These are phyloP conservation scores for Scalesia atractyloides DNA, from an alignment of 129 eudicot species.

Conservation along the genomic window DNA sequence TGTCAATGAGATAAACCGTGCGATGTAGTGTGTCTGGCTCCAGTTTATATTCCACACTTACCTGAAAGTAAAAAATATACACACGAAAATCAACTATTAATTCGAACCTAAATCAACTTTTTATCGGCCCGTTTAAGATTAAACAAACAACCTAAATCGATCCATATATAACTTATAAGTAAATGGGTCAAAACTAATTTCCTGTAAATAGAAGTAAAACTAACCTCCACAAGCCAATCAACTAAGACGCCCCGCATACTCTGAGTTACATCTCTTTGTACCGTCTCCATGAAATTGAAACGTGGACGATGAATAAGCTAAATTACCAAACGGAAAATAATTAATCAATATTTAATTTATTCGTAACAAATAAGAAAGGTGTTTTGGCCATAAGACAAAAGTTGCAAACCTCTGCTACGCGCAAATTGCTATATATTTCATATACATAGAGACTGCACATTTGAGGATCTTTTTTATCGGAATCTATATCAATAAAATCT, in stretches of 20 bases:
- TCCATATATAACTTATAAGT: not conserved
- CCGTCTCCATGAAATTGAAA: conserved; percentile 55
- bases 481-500: conserved; percentile 54
- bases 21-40: conserved; percentile 73
- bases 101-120: not conserved
- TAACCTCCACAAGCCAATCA: conserved; percentile 93
- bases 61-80: conserved; percentile 39
- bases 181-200: conserved; percentile 5
- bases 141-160: not conserved
- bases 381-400: conserved; percentile 1
- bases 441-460: conserved; percentile 65
- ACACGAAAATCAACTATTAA: conserved; percentile 6
- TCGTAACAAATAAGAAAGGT: conserved; percentile 15
- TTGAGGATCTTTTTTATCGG: conserved; percentile 59
- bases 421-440: conserved; percentile 63
- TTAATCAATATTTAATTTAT: conserved; percentile 6
- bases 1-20: conserved; percentile 64
- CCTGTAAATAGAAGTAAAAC: conserved; percentile 17
- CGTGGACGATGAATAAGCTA: conserved; percentile 58
- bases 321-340: conserved; percentile 12
- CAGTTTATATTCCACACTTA: conserved; percentile 62
- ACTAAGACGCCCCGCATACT: conserved; percentile 77
- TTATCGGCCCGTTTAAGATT: not conserved
- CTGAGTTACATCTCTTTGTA: conserved; percentile 65
- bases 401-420: conserved; percentile 71